Evolutionary conservation across 768 basidiomycete species (phyloP), one percentile per base, ranked within the genome.

Genomic region (Suillus ampliporus): DNA sequence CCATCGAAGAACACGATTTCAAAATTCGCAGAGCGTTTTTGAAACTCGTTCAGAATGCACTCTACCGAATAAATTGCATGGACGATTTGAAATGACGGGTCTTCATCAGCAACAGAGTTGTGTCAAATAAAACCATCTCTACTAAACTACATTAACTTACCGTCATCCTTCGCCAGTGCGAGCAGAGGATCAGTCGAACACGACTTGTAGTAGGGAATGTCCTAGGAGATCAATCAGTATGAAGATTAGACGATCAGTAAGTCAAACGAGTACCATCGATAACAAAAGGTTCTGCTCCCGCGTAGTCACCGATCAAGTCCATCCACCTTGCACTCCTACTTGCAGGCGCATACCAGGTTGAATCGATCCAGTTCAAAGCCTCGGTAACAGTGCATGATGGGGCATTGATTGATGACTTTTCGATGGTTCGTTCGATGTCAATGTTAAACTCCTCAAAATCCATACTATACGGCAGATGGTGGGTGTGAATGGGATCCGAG

Each of bases 291-390:
- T 91, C 89, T 40, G 70, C 81, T 1, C 89, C 89, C 23, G 86
- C 89, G 70, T 89, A 90, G 68, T 89, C 89, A 4, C 88, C 88
- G 34, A 90, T 74, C 10, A 90, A 77, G 71, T 90, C 89, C 88
- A 90, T 89, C 85, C 83, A 85, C 61, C 84, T 70, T 14, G 79
- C 81, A 31, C 69, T 63, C 61, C 78, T 74, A 68, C 72, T 75
- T 31, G 73, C 70, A 14, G 54, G 47, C 34, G 71, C 65, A 63
- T 79, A 83, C 83, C 83, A 84, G 50, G 61, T 61, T 15, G 62
- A 64, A 65, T 82, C 80, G 8, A 82, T 59, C 59, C 65, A 65
- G 21, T 66, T 60, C 17, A 81, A 58, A 2, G 79, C 73, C 15
- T 69, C 56, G 14, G 58, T 19, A 17, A 70, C 47, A 41, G 72